phyloP scores from a whole-genome alignment of 306 rosid genomes.

The Luffa aegyptiaca region DNA sequence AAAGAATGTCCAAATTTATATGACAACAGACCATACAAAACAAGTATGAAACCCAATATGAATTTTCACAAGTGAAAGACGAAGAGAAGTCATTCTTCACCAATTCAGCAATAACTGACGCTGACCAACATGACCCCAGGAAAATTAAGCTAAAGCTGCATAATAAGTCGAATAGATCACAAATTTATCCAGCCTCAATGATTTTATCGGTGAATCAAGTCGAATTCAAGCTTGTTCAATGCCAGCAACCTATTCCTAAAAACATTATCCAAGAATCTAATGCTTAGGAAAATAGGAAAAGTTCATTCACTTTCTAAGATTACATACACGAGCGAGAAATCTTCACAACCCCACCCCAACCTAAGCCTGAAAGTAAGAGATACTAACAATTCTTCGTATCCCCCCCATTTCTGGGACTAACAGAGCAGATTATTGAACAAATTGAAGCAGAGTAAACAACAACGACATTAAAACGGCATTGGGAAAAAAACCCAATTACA shows the following conservation, averaged over 20 bases:
- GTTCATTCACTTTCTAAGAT: background rate
- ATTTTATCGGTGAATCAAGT: background rate
- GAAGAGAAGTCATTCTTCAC: background rate
- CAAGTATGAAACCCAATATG: background rate
- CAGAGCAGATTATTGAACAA: background rate
- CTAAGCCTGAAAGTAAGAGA: background rate
- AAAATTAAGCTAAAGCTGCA: background rate
- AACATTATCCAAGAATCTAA: background rate
- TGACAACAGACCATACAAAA: background rate
- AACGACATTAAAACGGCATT: background rate
- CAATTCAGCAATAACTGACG: background rate
- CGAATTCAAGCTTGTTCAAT: background rate
- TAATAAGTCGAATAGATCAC: background rate
- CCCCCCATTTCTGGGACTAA: background rate
- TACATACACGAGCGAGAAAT: background rate
- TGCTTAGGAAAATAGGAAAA: background rate
- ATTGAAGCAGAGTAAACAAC: background rate
- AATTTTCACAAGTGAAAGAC: background rate
- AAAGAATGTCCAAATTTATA: background rate
- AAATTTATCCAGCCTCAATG: background rate
- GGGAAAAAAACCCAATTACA: background rate
- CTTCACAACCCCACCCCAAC: background rate
- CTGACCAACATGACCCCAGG: background rate
- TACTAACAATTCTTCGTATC: background rate
- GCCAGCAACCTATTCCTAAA: background rate